phyloP scores from a whole-genome alignment of 1,284 basidiomycete species.

The Moesziomyces antarcticus region DNA sequence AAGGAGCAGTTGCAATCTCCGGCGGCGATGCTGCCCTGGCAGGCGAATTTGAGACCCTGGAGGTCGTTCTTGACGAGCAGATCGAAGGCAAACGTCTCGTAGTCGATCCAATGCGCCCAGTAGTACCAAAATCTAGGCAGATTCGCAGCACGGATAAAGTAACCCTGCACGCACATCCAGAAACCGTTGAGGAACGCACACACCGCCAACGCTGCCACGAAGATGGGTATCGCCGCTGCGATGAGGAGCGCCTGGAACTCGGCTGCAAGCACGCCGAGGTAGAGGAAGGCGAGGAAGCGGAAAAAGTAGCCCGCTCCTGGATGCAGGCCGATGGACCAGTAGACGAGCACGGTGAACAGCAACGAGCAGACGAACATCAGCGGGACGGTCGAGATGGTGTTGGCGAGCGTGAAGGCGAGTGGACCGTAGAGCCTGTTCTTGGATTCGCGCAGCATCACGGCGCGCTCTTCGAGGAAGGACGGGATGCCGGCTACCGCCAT shows the following conservation, averaged over 20 bases:
- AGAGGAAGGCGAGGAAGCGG: slow-evolving; percentile 73
- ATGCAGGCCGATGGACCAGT: slow-evolving; percentile 71
- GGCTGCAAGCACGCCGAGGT: slow-evolving; percentile 73
- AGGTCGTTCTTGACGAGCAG: slow-evolving; percentile 72
- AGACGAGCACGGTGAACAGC: slow-evolving; percentile 60
- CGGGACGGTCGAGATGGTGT: slow-evolving; percentile 67
- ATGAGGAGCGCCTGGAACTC: slow-evolving; percentile 74
- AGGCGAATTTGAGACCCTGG: slow-evolving; percentile 71
- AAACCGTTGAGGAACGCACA: slow-evolving; percentile 74
- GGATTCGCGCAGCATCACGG: slow-evolving; percentile 68
- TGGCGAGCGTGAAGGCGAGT: slow-evolving; percentile 37
- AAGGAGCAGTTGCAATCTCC: slow-evolving; percentile 35
- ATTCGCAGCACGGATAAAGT: slow-evolving; percentile 70
- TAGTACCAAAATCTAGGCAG: slow-evolving; percentile 75
- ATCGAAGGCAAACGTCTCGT: slow-evolving; percentile 71
- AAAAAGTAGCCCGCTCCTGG: slow-evolving; percentile 72
- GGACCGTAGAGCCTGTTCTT: slow-evolving; percentile 68
- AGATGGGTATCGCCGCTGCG: slow-evolving; percentile 73
- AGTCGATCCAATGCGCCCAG: slow-evolving; percentile 71
- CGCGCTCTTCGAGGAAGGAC: slow-evolving; percentile 69
- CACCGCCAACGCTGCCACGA: slow-evolving; percentile 75
- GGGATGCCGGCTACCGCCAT: slow-evolving; percentile 70
- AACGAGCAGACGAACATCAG: slow-evolving; percentile 67
- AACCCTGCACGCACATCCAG: slow-evolving; percentile 72
- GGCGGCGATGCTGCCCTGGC: slow-evolving; percentile 63